Conservation (phyloP, 108 stramenopile genomes). For the Nannochloropsis oceanica region DNA sequence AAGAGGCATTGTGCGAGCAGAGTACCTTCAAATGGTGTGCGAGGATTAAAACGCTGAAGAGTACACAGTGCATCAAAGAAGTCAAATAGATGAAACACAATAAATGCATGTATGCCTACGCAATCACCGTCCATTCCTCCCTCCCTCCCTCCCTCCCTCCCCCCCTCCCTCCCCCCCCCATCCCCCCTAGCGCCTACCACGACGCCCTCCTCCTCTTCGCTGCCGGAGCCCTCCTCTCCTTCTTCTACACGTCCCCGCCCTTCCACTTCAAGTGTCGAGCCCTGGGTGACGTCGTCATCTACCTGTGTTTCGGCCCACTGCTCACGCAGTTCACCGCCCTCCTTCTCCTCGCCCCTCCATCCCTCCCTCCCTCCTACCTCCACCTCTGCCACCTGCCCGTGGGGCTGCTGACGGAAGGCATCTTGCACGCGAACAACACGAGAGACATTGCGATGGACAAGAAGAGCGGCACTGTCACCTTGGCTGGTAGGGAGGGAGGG, state of each 20-base stretch:
- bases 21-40: too few relatives aligned
- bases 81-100: background rate
- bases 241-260: conserved; percentile 20
- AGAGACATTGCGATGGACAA: conserved; percentile 30
- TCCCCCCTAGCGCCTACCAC: background rate
- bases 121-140: background rate
- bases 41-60: too few relatives aligned
- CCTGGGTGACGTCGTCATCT: conserved; percentile 15
- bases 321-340: conserved; percentile 10
- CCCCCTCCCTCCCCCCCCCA: background rate
- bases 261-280: conserved; percentile 14
- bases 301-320: conserved; percentile 14
- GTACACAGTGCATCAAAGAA: background rate
- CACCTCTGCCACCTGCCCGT: conserved; percentile 25
- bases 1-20: too few relatives aligned
- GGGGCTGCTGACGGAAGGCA: conserved; percentile 36
- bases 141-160: background rate
- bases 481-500: background rate
- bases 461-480: conserved; percentile 15
- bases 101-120: background rate
- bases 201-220: background rate
- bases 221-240: conserved; percentile 2
- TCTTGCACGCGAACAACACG: conserved; percentile 40
- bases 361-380: conserved; percentile 3
- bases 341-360: conserved; percentile 3